phyloP scores from a whole-genome alignment of 2,329 filamentous ascomycete species.

The Domatiomyces catenatus region DNA sequence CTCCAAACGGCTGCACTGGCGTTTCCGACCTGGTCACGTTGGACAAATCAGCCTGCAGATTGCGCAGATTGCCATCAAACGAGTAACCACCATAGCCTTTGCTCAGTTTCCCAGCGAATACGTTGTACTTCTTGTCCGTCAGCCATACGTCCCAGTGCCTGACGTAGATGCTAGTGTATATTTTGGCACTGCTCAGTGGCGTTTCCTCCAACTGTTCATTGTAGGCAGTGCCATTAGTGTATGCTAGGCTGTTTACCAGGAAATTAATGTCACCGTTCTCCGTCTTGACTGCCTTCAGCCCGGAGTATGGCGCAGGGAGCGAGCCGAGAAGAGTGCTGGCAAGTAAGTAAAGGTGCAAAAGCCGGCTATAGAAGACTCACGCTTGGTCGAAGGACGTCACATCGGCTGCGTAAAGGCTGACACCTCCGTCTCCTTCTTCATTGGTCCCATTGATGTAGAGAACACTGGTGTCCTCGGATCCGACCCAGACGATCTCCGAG shows the following conservation, averaged over 20 bases:
- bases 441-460: slow-evolving; percentile 39
- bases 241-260: slow-evolving; percentile 45
- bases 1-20: slow-evolving; percentile 52
- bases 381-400: slow-evolving; percentile 21
- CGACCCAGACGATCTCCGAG: slow-evolving; percentile 63
- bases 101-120: slow-evolving; percentile 55
- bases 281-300: slow-evolving; percentile 25
- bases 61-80: slow-evolving; percentile 36
- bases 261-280: slow-evolving; percentile 34
- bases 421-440: slow-evolving; percentile 25
- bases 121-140: slow-evolving; percentile 50
- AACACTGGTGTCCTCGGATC: slow-evolving; percentile 42
- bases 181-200: slow-evolving; percentile 47
- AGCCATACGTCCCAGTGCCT: slow-evolving; percentile 73
- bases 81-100: slow-evolving; percentile 11
- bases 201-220: slow-evolving; percentile 48
- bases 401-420: slow-evolving; percentile 26
- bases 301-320: slow-evolving; percentile 24
- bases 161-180: slow-evolving; percentile 62
- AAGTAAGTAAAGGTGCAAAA: not conserved
- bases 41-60: slow-evolving; percentile 25
- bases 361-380: slow-evolving; percentile 12
- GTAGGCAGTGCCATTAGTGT: slow-evolving; percentile 53
- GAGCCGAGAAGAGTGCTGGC: slow-evolving; percentile 26
- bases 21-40: slow-evolving; percentile 38